Evolutionary conservation across 2,329 filamentous ascomycete genomes (phyloP), one percentile per base, ranked within the genome.

Genomic region (Hymenotorrendiella dingleyae): DNA sequence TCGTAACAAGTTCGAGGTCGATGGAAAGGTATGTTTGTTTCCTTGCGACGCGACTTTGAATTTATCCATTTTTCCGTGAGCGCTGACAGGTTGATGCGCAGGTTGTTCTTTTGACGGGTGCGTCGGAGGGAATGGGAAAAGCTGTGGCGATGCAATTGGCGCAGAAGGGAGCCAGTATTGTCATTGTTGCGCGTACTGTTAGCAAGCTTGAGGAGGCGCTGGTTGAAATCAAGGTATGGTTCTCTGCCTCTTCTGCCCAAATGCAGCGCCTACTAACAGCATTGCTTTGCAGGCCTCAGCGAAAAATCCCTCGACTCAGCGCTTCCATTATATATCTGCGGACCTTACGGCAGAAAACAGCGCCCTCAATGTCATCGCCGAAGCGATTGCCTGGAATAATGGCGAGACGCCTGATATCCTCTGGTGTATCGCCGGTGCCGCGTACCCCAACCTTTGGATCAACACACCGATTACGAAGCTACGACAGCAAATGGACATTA

Each of bases 111-210:
- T 71, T 98, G 40, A 98, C 93, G 0, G 93, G 93, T 35, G 89
- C 83, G 23, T 96, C 93, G 0, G 86, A 96, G 60, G 93, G 93
- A 45, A 87, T 96, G 84, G 93, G 93, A 46, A 80, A 82, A 54
- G 79, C 80, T 39, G 78, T 82, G 16, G 89, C 83, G 4, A 73
- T 78, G 39, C 74, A 89, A 53, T 78, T 98, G 33, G 76, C 91
- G 3, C 70, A 76, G 37, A 90, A 89, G 63, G 93, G 93, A 35
- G 91, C 93, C 46, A 87, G 89, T 63, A 63, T 98, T 42, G 78
- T 94, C 49, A 80, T 97, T 51, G 82, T 96, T 38, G 83, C 91
- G 11, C 84, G 93, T 42, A 86, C 82, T 53, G 70, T 78, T 10
- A 68, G 68, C 45, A 94, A 91, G 62, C 84, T 98, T 19, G 72